Evolutionary conservation across 2,329 filamentous ascomycete species (phyloP), one percentile per base, ranked within the genome.

Genomic region (Hyphodiscus sp.): DNA sequence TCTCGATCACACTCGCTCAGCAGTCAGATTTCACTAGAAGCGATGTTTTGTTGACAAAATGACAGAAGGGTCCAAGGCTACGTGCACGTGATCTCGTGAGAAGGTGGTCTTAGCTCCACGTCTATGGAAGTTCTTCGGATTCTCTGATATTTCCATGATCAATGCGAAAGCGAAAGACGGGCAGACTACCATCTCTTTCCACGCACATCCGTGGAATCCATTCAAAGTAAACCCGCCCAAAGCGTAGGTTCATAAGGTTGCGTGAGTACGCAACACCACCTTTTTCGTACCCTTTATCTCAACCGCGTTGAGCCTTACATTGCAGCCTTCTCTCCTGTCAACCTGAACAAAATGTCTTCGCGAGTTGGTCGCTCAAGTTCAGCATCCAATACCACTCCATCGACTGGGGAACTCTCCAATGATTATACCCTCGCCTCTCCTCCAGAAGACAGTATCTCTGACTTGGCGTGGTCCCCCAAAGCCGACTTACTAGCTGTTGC

Each of bases 391-490:
- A 13, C 4, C 9, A 8, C 20, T n/a, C 10, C 10, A 29, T n/a
- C 18, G 5, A 38, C 4, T 48, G 43, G 44, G 1, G 50, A 53
- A 20, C 41, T 56, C 23, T 53, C 47, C 69, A 87, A 90, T 66
- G 92, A 97, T 71, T 82, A 96, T 51, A 79, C 85, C 46, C 76
- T 97, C 51, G 78, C 75, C 55, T 81, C 85, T 60, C 87, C 87
- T 16, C 92, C 92, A 26, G 85, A 89, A 63, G 92, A 97, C 72
- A 88, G 87, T 70, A 87, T 96, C 67, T 91, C 91, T 44, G 87
- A 89, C 67, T 78, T 97, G 55, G 76, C 83, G 47, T 97, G 96
- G 74, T 90, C 86, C 16, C 83, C 86, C 1, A 76, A 75, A 51
- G 78, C 73, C 61, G 89, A 96, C 65, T 86, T 94, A 67, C 79